Base-by-base conservation (phyloP, 345 rosid genomes). In the Ceriops decandra region DNA sequence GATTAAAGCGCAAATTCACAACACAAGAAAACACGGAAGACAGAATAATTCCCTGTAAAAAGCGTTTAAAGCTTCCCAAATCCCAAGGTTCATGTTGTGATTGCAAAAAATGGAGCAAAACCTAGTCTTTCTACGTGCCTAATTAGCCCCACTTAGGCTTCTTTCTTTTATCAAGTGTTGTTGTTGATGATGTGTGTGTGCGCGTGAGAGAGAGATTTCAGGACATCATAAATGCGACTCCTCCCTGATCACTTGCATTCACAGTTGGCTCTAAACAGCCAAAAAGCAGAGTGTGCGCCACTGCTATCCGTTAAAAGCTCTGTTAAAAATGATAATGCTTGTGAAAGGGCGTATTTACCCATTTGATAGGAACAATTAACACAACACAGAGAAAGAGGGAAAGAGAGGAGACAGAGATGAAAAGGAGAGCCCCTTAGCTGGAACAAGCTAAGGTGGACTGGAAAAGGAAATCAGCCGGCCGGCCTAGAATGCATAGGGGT, bases 401-500 rank as follows among this genome's bases (percentile, higher is more conserved):
- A 17, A 9, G 46, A 33, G 56, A 32, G 42, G 2, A 72, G 61
- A 73, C 42, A 72, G 65, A 63, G 10, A 1, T 7, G 0, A 47
- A 7, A 51, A 17, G 9, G 46, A 47, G 56, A 53, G 38, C 28
- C 32, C n/a, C n/a, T 54, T 78, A 79, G 78, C 85, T 82, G 82
- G 80, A 72, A 51, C 59, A 68, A 62, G 84, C 76, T 76, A 72
- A 38, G 62, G 76, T 68, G 60, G 36, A 33, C 36, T 33, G 36
- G 66, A 71, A 78, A 68, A 59, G 67, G 46, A 76, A 71, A 72
- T 35, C 77, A 84, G 90, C 90, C 89, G 90, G 74, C 93, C 93
- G 93, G 72, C 93, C 93, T 88, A 88, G 6, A 58, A 6, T 5
- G 57, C 15, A 27, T 81, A 83, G 84, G 70, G 72, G 11, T 62